These are phyloP conservation scores for Spatholobus suberectus DNA, from an alignment of 306 rosid species.

Conservation along the genomic window DNA sequence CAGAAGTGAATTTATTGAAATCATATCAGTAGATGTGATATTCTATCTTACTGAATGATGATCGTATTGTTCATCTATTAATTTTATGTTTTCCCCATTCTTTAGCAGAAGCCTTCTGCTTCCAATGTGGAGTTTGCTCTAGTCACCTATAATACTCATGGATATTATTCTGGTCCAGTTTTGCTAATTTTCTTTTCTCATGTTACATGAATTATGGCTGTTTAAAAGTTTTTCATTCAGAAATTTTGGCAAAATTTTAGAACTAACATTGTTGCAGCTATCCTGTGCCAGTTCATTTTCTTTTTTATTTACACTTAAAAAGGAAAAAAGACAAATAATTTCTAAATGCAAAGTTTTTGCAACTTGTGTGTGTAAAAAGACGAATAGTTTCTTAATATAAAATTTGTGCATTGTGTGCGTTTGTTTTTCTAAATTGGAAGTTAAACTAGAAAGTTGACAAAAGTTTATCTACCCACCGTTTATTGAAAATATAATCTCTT, in stretches of 20 bases:
- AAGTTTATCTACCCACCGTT: neutral
- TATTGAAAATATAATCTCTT: slow-evolving; percentile 18
- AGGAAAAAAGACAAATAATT: slow-evolving; percentile 1
- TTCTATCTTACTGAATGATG: slow-evolving; percentile 23
- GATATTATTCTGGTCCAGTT: slow-evolving; percentile 85
- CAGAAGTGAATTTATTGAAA: no score
- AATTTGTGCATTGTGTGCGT: neutral
- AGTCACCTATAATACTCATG: slow-evolving; percentile 84
- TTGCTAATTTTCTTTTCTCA: slow-evolving; percentile 31
- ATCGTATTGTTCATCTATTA: slow-evolving; percentile 30
- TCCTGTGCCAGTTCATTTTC: neutral
- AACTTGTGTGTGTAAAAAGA: neutral
- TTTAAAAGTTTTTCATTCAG: no score
- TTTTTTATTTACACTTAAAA: neutral
- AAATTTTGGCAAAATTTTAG: no score
- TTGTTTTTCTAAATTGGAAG: neutral
- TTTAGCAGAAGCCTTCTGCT: slow-evolving; percentile 71
- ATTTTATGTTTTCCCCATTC: slow-evolving; percentile 28
- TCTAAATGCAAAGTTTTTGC: slow-evolving; percentile 25
- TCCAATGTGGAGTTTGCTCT: slow-evolving; percentile 72
- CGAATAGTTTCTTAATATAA: neutral
- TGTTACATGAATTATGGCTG: no score
- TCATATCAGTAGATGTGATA: no score
- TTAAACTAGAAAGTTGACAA: neutral
- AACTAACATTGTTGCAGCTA: no score